Conservation (phyloP, 73 alveolate species). For the Paramecium biaurelia region DNA sequence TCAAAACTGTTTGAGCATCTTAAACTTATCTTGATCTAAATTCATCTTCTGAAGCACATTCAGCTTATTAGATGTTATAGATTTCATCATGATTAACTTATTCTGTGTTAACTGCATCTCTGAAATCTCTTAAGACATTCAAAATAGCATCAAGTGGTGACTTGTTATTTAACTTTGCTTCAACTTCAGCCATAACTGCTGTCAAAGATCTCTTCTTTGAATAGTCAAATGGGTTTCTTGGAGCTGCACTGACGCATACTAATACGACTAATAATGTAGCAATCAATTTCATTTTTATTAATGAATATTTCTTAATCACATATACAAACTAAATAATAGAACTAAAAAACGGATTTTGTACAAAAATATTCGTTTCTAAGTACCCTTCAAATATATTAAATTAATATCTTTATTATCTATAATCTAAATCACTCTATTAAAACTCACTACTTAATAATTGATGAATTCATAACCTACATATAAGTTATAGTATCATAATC, state of each 20-base stretch:
- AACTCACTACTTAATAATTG: too few species aligned
- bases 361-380: background rate
- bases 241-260: constrained; percentile 22
- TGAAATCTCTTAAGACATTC: constrained; percentile 30
- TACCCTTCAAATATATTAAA: background rate
- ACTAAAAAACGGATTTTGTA: background rate
- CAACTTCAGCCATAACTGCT: constrained; percentile 53
- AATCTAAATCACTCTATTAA: too few species aligned
- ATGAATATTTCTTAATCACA: background rate
- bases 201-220: constrained; percentile 36
- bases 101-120: constrained; percentile 57
- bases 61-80: constrained; percentile 10
- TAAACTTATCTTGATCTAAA: constrained; percentile 45
- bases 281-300: constrained; percentile 7
- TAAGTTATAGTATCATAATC: background rate
- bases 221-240: constrained; percentile 22
- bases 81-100: constrained; percentile 50
- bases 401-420: background rate
- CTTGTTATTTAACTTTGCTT: constrained; percentile 1
- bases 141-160: constrained; percentile 41
- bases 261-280: constrained; percentile 6
- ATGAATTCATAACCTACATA: too few species aligned
- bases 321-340: background rate
- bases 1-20: constrained; percentile 25
- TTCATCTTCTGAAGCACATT: constrained; percentile 39